Conservation (phyloP, 495 filamentous ascomycete genomes). For the Talaromyces stipitatus region DNA sequence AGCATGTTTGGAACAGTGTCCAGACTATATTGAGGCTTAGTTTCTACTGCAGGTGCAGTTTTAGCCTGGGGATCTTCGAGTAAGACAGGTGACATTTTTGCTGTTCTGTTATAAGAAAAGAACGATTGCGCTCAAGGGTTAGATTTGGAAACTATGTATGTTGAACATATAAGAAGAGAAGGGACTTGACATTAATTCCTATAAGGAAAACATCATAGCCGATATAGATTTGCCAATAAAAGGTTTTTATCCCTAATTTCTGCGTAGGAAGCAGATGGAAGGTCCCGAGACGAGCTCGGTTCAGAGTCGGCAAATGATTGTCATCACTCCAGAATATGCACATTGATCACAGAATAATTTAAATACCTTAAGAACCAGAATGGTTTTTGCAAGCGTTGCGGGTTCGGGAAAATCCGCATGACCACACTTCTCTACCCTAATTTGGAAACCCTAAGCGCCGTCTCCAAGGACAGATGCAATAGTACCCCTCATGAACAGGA, state of each 20-base stretch:
- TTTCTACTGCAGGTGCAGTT: neutral
- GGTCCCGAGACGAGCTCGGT: neutral
- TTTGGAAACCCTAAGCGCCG: conserved; percentile 12
- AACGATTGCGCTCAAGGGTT: too few species aligned
- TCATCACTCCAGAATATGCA: neutral
- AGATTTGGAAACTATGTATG: too few species aligned
- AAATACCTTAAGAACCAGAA: neutral
- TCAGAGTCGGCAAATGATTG: neutral
- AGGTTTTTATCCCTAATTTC: too few species aligned
- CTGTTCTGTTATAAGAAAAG: neutral
- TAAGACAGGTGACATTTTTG: neutral
- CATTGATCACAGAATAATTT: neutral
- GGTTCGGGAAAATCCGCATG: neutral
- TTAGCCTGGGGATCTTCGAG: neutral
- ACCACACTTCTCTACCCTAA: neutral
- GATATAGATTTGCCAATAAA: too few species aligned
- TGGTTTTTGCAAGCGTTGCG: neutral
- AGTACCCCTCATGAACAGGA: neutral
- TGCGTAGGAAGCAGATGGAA: neutral
- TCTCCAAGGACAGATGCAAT: conserved; percentile 5
- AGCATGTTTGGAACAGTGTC: conserved; percentile 14
- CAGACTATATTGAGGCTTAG: neutral
- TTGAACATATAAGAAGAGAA: too few species aligned
- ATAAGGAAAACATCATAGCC: too few species aligned
- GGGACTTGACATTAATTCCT: too few species aligned